phyloP scores from a whole-genome alignment of 441 rosid species.

The Gossypium lobatum region DNA sequence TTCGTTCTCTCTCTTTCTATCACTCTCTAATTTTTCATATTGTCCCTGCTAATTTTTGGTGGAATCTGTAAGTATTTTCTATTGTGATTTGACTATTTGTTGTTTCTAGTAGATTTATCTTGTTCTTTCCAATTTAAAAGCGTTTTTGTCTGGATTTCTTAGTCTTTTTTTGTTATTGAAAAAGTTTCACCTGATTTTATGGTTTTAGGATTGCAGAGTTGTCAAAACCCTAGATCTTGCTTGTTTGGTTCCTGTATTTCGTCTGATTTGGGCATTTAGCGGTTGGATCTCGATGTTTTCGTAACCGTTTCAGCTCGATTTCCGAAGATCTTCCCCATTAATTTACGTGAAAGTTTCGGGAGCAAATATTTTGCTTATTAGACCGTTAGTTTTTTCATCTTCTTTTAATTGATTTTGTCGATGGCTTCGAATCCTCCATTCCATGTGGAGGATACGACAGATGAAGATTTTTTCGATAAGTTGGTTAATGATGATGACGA shows the following conservation, averaged over 20 bases:
- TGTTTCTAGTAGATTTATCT: background rate
- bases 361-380: background rate
- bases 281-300: slow-evolving; percentile 43
- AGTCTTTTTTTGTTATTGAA: background rate
- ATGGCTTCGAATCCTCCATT: slow-evolving; percentile 84
- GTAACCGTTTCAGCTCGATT: slow-evolving; percentile 26
- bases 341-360: slow-evolving; percentile 7
- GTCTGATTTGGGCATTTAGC: slow-evolving; percentile 28
- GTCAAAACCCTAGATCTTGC: slow-evolving; percentile 43
- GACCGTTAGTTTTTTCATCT: slow-evolving; percentile 18
- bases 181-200: background rate
- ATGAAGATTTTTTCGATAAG: slow-evolving; percentile 92
- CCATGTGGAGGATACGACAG: slow-evolving; percentile 92
- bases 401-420: slow-evolving; percentile 12
- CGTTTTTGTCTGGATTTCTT: background rate
- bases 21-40: background rate
- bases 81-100: background rate
- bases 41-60: background rate
- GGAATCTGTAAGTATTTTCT: background rate
- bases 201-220: slow-evolving; percentile 19
- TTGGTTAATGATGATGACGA: slow-evolving; percentile 48
- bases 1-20: background rate
- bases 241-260: background rate
- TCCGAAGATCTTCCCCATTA: slow-evolving; percentile 13
- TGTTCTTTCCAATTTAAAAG: background rate